These are phyloP conservation scores for Phoma sp. DNA, from an alignment of 2,329 filamentous ascomycete genomes.

Conservation along the genomic window DNA sequence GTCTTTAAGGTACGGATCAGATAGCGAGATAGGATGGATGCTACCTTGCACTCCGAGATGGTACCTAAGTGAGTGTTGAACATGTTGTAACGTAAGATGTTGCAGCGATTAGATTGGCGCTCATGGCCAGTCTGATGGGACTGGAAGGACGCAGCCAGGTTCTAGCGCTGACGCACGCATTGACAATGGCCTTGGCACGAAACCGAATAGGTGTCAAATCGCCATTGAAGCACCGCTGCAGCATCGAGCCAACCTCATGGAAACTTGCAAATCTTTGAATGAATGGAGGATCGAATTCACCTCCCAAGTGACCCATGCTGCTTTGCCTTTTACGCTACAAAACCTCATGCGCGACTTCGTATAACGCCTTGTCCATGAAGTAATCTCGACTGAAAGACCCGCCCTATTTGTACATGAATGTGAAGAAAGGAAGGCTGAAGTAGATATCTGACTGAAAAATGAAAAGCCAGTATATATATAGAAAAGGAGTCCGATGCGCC, in stretches of 20 bases:
- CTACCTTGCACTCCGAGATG: no score
- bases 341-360: neutral
- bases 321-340: slow-evolving; percentile 2
- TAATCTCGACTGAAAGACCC: neutral
- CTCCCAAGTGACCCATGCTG: neutral
- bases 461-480: neutral
- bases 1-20: neutral
- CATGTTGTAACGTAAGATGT: neutral
- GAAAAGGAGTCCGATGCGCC: neutral
- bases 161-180: slow-evolving; percentile 1
- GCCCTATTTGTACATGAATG: slow-evolving; percentile 23
- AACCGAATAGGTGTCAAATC: slow-evolving; percentile 19
- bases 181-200: slow-evolving; percentile 14
- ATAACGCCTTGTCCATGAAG: slow-evolving; percentile 1
- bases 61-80: no score
- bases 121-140: neutral
- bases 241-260: neutral
- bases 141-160: neutral
- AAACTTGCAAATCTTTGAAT: neutral
- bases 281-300: neutral
- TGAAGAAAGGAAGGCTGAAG: slow-evolving; percentile 5
- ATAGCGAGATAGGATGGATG: neutral
- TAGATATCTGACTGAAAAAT: slow-evolving; percentile 4
- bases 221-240: slow-evolving; percentile 12
- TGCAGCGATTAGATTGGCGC: neutral